phyloP scores from a whole-genome alignment of 1,284 basidiomycete genomes.

The Tylopilus orsonianus region DNA sequence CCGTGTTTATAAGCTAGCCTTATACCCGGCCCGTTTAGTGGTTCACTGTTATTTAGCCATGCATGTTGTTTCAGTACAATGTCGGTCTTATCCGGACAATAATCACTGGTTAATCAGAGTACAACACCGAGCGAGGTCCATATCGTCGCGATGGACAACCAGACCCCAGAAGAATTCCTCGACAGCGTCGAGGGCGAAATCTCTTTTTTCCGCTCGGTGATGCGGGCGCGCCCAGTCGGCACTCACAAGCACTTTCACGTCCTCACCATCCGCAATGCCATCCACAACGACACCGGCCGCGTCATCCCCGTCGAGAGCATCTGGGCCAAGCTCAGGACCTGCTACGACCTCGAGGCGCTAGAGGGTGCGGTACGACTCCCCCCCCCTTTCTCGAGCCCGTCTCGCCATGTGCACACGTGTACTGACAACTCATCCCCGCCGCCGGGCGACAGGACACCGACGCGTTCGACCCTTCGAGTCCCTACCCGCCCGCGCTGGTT shows the following conservation, averaged over 20 bases:
- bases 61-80: constrained; percentile 24
- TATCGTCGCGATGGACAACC: constrained; percentile 29
- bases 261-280: constrained; percentile 68
- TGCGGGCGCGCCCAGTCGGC: constrained; percentile 75
- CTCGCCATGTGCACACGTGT: background rate
- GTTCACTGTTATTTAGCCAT: constrained; percentile 24
- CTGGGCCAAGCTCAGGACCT: constrained; percentile 70
- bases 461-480: constrained; percentile 52
- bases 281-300: constrained; percentile 68
- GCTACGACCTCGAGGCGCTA: constrained; percentile 77
- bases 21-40: constrained; percentile 26
- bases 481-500: constrained; percentile 45
- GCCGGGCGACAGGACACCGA: constrained; percentile 52
- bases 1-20: constrained; percentile 27
- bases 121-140: too few relatives aligned
- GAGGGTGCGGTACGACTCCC: constrained; percentile 56
- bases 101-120: too few relatives aligned
- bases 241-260: constrained; percentile 79
- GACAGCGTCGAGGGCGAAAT: constrained; percentile 78
- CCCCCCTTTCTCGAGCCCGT: background rate
- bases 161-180: constrained; percentile 46
- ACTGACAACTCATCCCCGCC: constrained; percentile 7
- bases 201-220: constrained; percentile 74
- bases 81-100: too few relatives aligned
- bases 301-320: constrained; percentile 61